These are phyloP conservation scores for Fraxinus americana DNA, from an alignment of 257 asterid species.

Conservation along the genomic window DNA sequence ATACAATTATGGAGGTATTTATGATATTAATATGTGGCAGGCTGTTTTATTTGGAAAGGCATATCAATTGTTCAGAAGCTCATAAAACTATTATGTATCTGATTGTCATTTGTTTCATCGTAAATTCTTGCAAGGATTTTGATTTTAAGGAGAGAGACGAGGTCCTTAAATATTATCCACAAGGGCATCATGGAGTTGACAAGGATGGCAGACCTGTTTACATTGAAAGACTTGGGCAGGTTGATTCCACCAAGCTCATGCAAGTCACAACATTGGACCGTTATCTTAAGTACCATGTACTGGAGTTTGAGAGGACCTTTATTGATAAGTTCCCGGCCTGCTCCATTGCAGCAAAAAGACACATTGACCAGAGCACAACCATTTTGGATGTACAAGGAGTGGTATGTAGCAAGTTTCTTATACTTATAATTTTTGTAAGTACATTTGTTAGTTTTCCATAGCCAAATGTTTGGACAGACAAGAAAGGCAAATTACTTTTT, in stretches of 20 bases:
- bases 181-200: slow-evolving; percentile 95
- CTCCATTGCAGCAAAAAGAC: slow-evolving; percentile 80
- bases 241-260: slow-evolving; percentile 86
- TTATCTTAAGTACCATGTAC: slow-evolving; percentile 80
- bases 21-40: neutral
- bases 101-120: neutral
- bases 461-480: neutral
- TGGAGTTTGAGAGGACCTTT: slow-evolving; percentile 93
- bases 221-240: slow-evolving; percentile 80
- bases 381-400: slow-evolving; percentile 98
- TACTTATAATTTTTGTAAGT: neutral
- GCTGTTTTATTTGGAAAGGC: neutral
- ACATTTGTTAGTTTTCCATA: neutral
- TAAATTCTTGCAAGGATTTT: slow-evolving; percentile 48
- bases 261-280: slow-evolving; percentile 89
- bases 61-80: neutral
- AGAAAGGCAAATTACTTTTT: neutral
- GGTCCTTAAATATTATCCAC: slow-evolving; percentile 89
- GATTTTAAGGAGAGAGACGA: slow-evolving; percentile 82
- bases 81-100: neutral
- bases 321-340: slow-evolving; percentile 87
- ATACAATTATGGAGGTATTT: slow-evolving; percentile 78
- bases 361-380: slow-evolving; percentile 96
- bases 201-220: slow-evolving; percentile 92
- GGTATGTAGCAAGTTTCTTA: slow-evolving; percentile 40